Evolutionary conservation across 164 flowering plant species (phyloP).

Genomic region (Sextonia rubra): DNA sequence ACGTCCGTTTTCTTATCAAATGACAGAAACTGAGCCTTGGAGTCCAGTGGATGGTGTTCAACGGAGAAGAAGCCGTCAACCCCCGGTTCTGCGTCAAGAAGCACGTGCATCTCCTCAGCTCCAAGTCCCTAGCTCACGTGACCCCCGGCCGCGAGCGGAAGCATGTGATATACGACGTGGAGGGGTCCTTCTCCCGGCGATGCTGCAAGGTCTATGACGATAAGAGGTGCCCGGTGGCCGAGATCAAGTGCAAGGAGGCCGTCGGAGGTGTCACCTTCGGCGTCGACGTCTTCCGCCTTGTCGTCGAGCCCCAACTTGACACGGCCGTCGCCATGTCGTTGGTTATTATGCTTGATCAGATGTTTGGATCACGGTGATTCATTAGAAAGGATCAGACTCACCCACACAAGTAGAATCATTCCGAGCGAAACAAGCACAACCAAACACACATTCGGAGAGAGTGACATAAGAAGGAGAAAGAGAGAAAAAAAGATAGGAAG

Average conservation of each 20-base stretch:
- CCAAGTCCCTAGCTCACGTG: constrained; percentile 44
- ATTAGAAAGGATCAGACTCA: background rate
- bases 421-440: background rate
- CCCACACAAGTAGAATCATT: background rate
- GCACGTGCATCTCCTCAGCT: constrained; percentile 34
- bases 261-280: constrained; percentile 53
- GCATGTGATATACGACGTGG: constrained; percentile 35
- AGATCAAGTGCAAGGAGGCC: constrained; percentile 62
- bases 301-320: constrained; percentile 54
- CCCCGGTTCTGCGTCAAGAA: constrained; percentile 47
- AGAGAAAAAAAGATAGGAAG: background rate
- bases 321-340: constrained; percentile 60
- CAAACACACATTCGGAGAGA: background rate
- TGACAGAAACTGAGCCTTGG: constrained; percentile 55
- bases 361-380: constrained; percentile 43
- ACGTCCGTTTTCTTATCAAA: background rate
- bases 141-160: constrained; percentile 6
- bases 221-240: constrained; percentile 43
- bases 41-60: constrained; percentile 58
- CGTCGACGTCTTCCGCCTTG: constrained; percentile 58
- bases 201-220: constrained; percentile 54
- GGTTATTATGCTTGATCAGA: constrained; percentile 73
- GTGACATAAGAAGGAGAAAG: too few species aligned
- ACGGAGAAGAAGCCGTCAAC: constrained; percentile 46
- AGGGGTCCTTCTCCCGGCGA: constrained; percentile 62